Base-by-base conservation (phyloP, 75 land plant species). In the Chamaecyparis obtusa region DNA sequence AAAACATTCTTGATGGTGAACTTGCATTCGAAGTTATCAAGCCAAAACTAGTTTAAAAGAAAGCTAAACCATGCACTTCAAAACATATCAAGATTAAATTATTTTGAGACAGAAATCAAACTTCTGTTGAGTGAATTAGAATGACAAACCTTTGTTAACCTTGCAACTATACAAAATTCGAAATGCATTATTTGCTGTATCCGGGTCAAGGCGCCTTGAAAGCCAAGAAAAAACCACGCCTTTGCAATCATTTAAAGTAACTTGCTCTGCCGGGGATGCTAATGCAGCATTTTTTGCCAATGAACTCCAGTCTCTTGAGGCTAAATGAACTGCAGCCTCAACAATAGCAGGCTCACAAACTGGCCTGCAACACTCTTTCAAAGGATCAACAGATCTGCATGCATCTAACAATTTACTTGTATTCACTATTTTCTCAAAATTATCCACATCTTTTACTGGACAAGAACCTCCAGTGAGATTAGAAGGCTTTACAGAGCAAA, bases 301-400 rank as follows among this genome's bases (percentile, higher is more conserved):
- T 56, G 90, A 33, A 30, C 83, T 79, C 9, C 86, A 85, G 24
- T 86, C 87, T 37, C 85, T 55, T 44, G 85, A 86, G 14, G 97
- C 95, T 69, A 98, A 86, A 64, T 86, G 92, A 87, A 94, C 75
- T 55, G 99, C 99, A 85, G 97, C 97, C 37, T 95, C 93, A 83
- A 77, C 84, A 71, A 98, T 90, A 43, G 91, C 95, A 83, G 95
- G 93, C 87, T 94, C 94, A 86, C 99, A 98, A 57, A 90, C 88
- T 55, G 99, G 99, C 80, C 95, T 90, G 86, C 97, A 97, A 86
- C 99, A 97, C 88, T 98, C 99, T 76, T 94, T 98, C 56, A 98
- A 91, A 57, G 96, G 96, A 87, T 98, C 99, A 86, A 98, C 92
- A 2, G 91, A 89, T 81, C 89, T 87, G 88, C 99, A 98, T n/a